phyloP scores from a whole-genome alignment of 1,284 basidiomycete species.

The Fomitopsis pinicola region DNA sequence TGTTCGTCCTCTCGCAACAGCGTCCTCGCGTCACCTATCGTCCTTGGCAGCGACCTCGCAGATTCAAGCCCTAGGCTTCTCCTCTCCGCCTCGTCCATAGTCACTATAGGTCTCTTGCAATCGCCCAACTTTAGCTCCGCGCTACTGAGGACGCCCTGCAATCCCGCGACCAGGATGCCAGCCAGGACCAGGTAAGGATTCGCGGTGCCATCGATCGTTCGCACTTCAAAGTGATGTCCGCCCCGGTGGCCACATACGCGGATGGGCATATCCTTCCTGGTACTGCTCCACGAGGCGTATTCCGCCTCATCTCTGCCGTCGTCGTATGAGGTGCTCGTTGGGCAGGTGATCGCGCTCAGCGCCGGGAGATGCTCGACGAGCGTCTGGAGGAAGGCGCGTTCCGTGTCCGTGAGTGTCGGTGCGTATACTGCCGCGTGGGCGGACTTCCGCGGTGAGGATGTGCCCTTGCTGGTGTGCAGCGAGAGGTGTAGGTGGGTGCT shows the following conservation, averaged over 20 bases:
- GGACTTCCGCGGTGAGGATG: neutral
- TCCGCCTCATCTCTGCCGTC: constrained; percentile 58
- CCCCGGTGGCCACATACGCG: constrained; percentile 51
- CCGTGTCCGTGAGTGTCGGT: constrained; percentile 25
- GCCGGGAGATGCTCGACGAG: constrained; percentile 54
- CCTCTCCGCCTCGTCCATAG: constrained; percentile 38
- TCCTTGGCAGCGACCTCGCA: constrained; percentile 37
- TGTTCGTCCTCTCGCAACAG: constrained; percentile 32
- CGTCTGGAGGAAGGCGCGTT: constrained; percentile 33
- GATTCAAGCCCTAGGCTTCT: constrained; percentile 37
- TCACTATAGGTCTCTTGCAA: constrained; percentile 34
- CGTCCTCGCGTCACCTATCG: constrained; percentile 40
- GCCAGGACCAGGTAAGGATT: constrained; percentile 42
- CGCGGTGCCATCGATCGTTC: constrained; percentile 55
- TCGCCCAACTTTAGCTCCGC: constrained; percentile 35
- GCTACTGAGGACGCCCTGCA: constrained; percentile 35
- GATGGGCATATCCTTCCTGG: constrained; percentile 63
- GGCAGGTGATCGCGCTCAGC: constrained; percentile 52
- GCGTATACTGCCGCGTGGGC: constrained; percentile 9
- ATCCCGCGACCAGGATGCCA: constrained; percentile 42
- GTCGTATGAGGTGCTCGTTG: constrained; percentile 55
- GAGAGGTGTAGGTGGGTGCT: constrained; percentile 63
- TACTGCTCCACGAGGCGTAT: constrained; percentile 62
- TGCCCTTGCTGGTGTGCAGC: constrained; percentile 31
- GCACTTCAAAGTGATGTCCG: constrained; percentile 61